A percentile compares a stretch with the other conserved stretches of the same genome.
phyloP scores from a whole-genome alignment of 805 yeast genomes.

The Barnettozyma sp. region DNA sequence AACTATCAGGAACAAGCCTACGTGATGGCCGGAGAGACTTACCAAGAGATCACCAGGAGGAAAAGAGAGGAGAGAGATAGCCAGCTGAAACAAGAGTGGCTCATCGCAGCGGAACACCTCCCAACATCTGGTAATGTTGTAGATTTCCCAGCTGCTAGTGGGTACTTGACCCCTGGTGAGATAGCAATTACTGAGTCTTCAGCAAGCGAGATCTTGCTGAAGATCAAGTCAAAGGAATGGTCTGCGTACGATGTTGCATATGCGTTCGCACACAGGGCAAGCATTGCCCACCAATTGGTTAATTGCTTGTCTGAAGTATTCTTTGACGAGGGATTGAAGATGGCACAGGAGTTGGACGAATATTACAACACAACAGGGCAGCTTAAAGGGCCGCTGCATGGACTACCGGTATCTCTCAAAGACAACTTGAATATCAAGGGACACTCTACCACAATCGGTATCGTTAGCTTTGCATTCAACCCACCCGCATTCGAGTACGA shows the following conservation, averaged over 20 bases:
- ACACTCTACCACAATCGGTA: conserved; percentile 49
- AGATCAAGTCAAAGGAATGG: conserved; percentile 30
- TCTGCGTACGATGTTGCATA: conserved; percentile 35
- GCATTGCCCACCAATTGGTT: conserved; percentile 55
- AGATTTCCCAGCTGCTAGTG: conserved; percentile 30
- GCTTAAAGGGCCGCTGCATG: conserved; percentile 60
- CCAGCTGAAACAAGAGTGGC: conserved; percentile 41
- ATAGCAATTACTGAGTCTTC: conserved; percentile 26
- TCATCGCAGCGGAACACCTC: conserved; percentile 17
- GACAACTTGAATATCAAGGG: conserved; percentile 53
- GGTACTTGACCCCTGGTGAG: conserved; percentile 30
- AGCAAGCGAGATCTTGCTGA: conserved; percentile 17
- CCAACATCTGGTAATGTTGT: conserved; percentile 29
- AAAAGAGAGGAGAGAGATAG: conserved; percentile 35
- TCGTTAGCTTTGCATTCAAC: conserved; percentile 34
- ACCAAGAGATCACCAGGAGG: conserved; percentile 34
- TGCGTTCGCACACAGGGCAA: conserved; percentile 36
- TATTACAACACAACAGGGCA: conserved; percentile 38
- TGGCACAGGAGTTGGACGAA: conserved; percentile 53
- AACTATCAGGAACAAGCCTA: too few species aligned
- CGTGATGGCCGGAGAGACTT: conserved; percentile 20
- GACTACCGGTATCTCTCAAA: conserved; percentile 59
- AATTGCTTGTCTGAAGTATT: conserved; percentile 54
- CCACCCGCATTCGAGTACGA: conserved; percentile 27
- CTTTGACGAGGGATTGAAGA: conserved; percentile 51